phyloP scores from a whole-genome alignment of 805 yeast species.

The Yamadazyma nakazawae region DNA sequence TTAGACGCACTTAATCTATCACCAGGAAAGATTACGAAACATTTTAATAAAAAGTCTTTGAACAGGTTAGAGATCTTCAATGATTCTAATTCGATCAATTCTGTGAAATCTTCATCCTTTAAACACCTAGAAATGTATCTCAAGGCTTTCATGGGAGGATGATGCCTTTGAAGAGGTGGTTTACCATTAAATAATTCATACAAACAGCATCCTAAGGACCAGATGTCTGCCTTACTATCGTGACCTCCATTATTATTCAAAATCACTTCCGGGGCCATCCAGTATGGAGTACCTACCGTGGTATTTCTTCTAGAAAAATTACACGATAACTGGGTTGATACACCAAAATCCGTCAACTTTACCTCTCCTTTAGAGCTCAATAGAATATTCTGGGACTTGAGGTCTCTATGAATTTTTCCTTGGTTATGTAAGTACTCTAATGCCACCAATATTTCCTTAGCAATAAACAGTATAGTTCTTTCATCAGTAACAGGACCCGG shows the following conservation, averaged over 20 bases:
- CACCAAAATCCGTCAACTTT: conserved; percentile 46
- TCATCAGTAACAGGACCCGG: conserved; percentile 60
- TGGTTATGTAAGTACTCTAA: conserved; percentile 62
- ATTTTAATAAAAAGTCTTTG: conserved; percentile 30
- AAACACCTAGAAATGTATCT: conserved; percentile 33
- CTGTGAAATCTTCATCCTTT: conserved; percentile 27
- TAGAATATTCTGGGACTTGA: conserved; percentile 41
- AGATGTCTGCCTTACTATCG: conserved; percentile 61
- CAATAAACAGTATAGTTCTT: conserved; percentile 47
- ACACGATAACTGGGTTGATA: conserved; percentile 40
- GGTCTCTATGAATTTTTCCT: conserved; percentile 70
- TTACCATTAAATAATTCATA: conserved; percentile 68
- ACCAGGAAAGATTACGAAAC: conserved; percentile 33
- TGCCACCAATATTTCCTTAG: conserved; percentile 57
- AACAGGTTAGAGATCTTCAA: conserved; percentile 21
- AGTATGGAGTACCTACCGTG: conserved; percentile 56
- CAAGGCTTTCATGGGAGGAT: conserved; percentile 45
- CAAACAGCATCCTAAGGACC: conserved; percentile 80
- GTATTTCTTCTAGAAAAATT: conserved; percentile 43
- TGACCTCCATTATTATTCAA: conserved; percentile 57
- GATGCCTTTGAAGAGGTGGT: conserved; percentile 56
- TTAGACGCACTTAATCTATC: conserved; percentile 29
- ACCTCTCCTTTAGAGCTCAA: conserved; percentile 36
- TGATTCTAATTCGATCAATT: conserved; percentile 24
- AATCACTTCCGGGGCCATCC: conserved; percentile 66